A percentile compares a stretch with the other conserved stretches of the same genome.
Evolutionary conservation across 169 alveolate genomes (phyloP).

Genomic region (Babesia bigemina): DNA sequence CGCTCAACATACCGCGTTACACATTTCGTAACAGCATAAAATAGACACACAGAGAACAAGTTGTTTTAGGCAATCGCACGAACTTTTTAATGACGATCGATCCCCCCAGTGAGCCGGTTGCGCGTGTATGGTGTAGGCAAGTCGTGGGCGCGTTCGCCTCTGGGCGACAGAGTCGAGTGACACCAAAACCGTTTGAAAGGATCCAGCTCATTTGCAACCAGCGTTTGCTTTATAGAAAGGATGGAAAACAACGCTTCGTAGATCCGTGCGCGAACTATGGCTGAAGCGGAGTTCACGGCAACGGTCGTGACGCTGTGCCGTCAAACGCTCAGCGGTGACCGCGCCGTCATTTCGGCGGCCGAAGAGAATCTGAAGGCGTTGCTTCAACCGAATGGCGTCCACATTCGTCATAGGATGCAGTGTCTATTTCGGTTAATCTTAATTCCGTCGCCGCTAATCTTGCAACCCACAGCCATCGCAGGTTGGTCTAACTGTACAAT

Average conservation of each 20-base stretch:
- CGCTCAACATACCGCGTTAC: too few relatives aligned
- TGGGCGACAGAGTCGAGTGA: too few relatives aligned
- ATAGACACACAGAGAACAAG: too few relatives aligned
- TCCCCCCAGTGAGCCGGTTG: too few relatives aligned
- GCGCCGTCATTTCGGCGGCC: conserved; percentile 44
- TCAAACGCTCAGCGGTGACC: conserved; percentile 60
- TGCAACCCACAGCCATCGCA: conserved; percentile 11
- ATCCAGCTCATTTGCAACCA: neutral
- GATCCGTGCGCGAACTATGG: conserved; percentile 21
- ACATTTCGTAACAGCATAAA: too few relatives aligned
- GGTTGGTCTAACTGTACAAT: neutral
- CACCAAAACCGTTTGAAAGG: neutral
- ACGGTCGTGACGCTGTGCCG: conserved; percentile 62
- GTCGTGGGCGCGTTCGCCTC: too few relatives aligned
- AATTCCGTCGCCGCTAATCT: conserved; percentile 27
- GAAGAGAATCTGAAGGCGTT: conserved; percentile 52
- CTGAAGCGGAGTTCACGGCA: conserved; percentile 45
- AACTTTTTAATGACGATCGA: too few relatives aligned
- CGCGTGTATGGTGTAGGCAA: too few relatives aligned
- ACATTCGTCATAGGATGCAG: conserved; percentile 33
- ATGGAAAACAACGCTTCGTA: neutral
- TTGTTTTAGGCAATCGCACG: too few relatives aligned
- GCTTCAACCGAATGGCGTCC: conserved; percentile 48
- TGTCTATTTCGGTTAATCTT: conserved; percentile 46
- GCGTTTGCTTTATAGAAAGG: neutral